phyloP scores from a whole-genome alignment of 805 yeast species.

The Geotrichum ghanense region DNA sequence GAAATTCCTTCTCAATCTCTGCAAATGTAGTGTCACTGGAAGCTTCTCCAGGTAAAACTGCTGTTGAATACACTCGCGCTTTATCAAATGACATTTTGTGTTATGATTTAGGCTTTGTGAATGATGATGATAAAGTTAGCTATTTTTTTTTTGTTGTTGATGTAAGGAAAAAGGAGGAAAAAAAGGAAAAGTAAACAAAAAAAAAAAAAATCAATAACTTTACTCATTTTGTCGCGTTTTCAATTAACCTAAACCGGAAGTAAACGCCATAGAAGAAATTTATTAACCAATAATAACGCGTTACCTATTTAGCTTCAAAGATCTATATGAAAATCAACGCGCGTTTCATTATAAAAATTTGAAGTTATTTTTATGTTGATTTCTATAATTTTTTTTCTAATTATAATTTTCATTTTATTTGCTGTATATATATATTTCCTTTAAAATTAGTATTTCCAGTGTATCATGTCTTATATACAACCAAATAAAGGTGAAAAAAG shows the following conservation, averaged over 20 bases:
- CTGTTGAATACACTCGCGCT: constrained; percentile 38
- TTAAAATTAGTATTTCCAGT: neutral
- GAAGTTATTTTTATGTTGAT: neutral
- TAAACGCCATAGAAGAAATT: no score
- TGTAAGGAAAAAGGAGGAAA: neutral
- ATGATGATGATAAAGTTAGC: no score
- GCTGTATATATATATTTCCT: neutral
- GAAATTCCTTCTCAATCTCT: constrained; percentile 36
- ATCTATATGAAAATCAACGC: no score
- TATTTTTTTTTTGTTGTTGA: no score
- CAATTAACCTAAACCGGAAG: neutral
- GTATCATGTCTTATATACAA: neutral
- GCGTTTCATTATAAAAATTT: neutral
- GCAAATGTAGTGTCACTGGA: constrained; percentile 33
- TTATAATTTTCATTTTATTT: neutral
- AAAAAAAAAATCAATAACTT: no score
- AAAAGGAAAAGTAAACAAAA: no score
- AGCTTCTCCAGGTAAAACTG: constrained; percentile 78
- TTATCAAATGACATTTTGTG: constrained; percentile 29
- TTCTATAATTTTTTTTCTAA: neutral
- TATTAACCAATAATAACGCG: no score
- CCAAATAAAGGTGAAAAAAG: no score
- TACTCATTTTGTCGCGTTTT: no score
- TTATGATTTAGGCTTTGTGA: no score
- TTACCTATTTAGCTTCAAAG: no score